phyloP scores from a whole-genome alignment of 371 early-diverging fungal genomes.

The Dichotomocladium elegans region DNA sequence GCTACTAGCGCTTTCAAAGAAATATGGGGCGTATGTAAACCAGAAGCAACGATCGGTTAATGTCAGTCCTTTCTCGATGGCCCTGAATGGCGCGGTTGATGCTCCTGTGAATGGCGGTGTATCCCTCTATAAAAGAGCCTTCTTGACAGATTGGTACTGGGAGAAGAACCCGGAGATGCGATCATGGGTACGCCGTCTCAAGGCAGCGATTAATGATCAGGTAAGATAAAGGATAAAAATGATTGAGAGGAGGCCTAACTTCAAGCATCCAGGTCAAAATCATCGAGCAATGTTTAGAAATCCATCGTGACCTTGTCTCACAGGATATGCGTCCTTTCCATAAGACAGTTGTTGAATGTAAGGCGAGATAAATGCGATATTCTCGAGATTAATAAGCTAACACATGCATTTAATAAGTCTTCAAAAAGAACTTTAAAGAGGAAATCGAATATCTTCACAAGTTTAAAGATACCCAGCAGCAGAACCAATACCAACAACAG shows the following conservation, averaged over 20 bases:
- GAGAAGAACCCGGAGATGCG: conserved; percentile 44
- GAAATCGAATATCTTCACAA: conserved; percentile 49
- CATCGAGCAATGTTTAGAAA: conserved; percentile 56
- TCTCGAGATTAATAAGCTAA: too few relatives aligned
- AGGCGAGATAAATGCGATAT: conserved; percentile 11
- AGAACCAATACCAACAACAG: conserved; percentile 6
- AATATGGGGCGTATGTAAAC: conserved; percentile 37
- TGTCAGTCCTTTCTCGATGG: conserved; percentile 76
- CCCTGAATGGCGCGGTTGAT: conserved; percentile 80
- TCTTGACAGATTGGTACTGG: conserved; percentile 50
- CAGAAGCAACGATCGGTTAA: conserved; percentile 35
- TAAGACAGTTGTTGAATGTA: conserved; percentile 61
- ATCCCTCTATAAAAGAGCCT: conserved; percentile 71
- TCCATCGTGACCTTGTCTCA: conserved; percentile 65
- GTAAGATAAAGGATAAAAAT: conserved; percentile 21
- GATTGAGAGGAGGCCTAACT: neutral
- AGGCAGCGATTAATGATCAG: conserved; percentile 63
- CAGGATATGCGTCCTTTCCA: conserved; percentile 75
- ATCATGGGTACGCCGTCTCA: conserved; percentile 46
- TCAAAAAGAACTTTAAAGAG: conserved; percentile 65
- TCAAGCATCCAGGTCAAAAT: conserved; percentile 47
- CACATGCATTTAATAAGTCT: too few relatives aligned
- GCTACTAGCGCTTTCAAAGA: conserved; percentile 49
- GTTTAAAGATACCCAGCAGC: conserved; percentile 20
- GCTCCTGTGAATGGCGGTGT: conserved; percentile 87